Conservation (phyloP, 192 early-diverging fungal genomes). For the Umbelopsis vinacea region DNA sequence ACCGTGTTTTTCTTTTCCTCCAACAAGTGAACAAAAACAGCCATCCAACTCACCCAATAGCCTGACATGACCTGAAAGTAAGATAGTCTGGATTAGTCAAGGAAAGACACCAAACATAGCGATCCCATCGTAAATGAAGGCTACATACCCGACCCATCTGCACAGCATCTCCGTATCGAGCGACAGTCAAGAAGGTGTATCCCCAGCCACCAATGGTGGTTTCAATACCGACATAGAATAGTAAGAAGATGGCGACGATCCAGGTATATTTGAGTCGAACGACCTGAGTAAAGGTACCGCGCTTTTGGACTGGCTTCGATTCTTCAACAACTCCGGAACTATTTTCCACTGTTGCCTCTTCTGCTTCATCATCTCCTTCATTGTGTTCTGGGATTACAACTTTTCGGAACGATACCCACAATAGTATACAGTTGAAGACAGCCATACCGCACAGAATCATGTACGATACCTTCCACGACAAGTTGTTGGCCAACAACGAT, state of each 20-base stretch:
- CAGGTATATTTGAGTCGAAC: slow-evolving; percentile 26
- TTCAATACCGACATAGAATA: slow-evolving; percentile 45
- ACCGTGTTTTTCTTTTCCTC: neutral
- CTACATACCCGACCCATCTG: slow-evolving; percentile 23
- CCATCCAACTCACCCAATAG: slow-evolving; percentile 30
- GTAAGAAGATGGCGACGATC: slow-evolving; percentile 33
- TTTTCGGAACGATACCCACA: slow-evolving; percentile 29
- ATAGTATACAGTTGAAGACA: slow-evolving; percentile 21
- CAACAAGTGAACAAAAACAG: neutral
- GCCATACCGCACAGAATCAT: slow-evolving; percentile 31
- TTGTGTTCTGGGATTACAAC: slow-evolving; percentile 20
- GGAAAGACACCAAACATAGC: neutral
- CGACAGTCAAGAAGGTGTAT: slow-evolving; percentile 37
- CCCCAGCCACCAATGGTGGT: slow-evolving; percentile 43
- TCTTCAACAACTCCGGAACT: neutral
- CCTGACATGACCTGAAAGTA: slow-evolving; percentile 28
- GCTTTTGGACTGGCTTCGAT: neutral
- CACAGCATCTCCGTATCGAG: slow-evolving; percentile 27
- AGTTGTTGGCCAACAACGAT: slow-evolving; percentile 19
- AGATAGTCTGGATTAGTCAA: neutral
- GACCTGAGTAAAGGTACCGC: neutral
- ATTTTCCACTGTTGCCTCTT: neutral
- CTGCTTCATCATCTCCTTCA: slow-evolving; percentile 1
- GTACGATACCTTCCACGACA: slow-evolving; percentile 38
- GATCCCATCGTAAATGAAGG: neutral